Conservation (phyloP, 75 land plant genomes). For the Adiantum capillusveneris region DNA sequence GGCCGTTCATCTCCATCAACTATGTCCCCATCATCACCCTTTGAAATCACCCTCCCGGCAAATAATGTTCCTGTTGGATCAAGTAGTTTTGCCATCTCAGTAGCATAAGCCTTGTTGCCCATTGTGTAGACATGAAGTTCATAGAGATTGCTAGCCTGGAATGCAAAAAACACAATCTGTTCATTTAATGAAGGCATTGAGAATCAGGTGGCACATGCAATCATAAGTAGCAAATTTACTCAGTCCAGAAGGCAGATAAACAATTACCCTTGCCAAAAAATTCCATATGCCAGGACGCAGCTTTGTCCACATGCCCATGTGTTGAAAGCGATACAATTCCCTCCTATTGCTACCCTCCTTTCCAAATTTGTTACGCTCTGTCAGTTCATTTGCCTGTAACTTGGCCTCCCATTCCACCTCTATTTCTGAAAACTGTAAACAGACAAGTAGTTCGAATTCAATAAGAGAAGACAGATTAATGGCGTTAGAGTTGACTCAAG, state of each 20-base stretch:
- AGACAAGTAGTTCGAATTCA: no score
- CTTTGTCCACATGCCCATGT: slow-evolving; percentile 99
- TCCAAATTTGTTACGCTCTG: slow-evolving; percentile 54
- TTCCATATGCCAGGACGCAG: slow-evolving; percentile 97
- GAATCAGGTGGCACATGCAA: no score
- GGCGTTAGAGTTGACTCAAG: no score
- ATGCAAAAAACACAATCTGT: background rate
- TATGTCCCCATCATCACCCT: slow-evolving; percentile 81
- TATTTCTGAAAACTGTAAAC: slow-evolving; percentile 5
- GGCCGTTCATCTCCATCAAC: slow-evolving; percentile 66
- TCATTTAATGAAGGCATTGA: no score
- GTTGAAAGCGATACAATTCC: slow-evolving; percentile 83
- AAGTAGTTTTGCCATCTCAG: slow-evolving; percentile 97
- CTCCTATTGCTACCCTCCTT: slow-evolving; percentile 28
- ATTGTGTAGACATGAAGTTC: slow-evolving; percentile 96
- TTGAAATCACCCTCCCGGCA: slow-evolving; percentile 90
- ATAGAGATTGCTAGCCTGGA: slow-evolving; percentile 87
- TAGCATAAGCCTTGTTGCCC: slow-evolving; percentile 98
- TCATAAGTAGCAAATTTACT: no score
- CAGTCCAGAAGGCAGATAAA: no score
- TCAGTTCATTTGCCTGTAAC: slow-evolving; percentile 71
- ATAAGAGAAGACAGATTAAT: no score
- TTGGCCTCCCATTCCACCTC: slow-evolving; percentile 77
- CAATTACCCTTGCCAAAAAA: slow-evolving; percentile 77
- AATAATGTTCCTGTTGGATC: slow-evolving; percentile 90